Evolutionary conservation across 164 flowering plant species (phyloP).

Genomic region (Kingdonia uniflora): DNA sequence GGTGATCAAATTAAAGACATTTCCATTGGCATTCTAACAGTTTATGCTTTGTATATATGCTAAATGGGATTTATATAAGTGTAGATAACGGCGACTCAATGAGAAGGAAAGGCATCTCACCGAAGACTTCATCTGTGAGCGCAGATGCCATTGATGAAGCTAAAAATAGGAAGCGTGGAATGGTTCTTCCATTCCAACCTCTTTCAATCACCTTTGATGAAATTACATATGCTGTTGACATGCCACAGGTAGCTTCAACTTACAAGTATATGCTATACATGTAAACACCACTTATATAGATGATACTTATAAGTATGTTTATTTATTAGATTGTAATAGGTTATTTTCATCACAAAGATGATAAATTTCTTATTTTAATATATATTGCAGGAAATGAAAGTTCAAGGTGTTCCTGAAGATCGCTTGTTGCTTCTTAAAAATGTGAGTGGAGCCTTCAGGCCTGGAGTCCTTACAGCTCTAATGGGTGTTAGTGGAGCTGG

Average conservation of each 20-base stretch:
- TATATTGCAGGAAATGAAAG: slow-evolving; percentile 29
- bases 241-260: slow-evolving; percentile 20
- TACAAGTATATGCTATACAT: too few species aligned
- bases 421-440: slow-evolving; percentile 27
- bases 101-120: background rate
- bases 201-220: slow-evolving; percentile 53
- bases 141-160: slow-evolving; percentile 10
- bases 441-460: slow-evolving; percentile 42
- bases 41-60: too few species aligned
- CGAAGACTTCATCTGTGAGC: slow-evolving; percentile 8
- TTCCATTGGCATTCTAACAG: too few species aligned
- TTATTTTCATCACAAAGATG: background rate
- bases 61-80: too few species aligned
- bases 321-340: too few species aligned
- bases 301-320: too few species aligned
- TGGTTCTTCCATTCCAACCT: slow-evolving; percentile 67
- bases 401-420: slow-evolving; percentile 23
- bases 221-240: slow-evolving; percentile 40
- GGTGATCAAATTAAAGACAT: too few species aligned
- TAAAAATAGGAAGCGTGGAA: slow-evolving; percentile 34
- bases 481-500: slow-evolving; percentile 62
- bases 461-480: slow-evolving; percentile 46
- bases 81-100: too few species aligned
- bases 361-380: background rate
- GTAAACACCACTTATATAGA: too few species aligned